phyloP scores from a whole-genome alignment of 2,329 filamentous ascomycete species.

The Colletotrichum sp. region DNA sequence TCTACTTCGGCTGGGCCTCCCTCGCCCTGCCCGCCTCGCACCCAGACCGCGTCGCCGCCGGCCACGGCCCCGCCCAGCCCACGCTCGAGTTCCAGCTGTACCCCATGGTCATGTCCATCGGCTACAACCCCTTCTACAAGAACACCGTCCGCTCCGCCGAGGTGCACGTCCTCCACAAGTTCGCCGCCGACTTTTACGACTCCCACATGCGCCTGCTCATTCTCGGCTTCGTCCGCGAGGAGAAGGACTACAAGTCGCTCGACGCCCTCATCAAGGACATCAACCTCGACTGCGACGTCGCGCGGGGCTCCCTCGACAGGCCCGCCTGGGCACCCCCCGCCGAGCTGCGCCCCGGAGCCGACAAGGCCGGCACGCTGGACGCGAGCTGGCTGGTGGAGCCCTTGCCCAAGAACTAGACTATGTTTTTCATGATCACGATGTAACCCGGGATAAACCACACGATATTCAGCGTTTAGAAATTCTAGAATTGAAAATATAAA shows the following conservation, averaged over 20 bases:
- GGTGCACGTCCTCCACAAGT: constrained; percentile 85
- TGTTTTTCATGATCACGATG: not conserved
- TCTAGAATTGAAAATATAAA: not conserved
- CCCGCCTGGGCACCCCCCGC: constrained; percentile 59
- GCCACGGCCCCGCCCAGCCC: constrained; percentile 27
- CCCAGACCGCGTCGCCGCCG: constrained; percentile 39
- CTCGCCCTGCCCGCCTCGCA: constrained; percentile 63
- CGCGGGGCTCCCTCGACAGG: constrained; percentile 73
- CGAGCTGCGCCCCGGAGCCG: constrained; percentile 26
- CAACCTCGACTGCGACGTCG: constrained; percentile 84
- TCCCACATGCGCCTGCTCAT: constrained; percentile 80
- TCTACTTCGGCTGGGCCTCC: constrained; percentile 93
- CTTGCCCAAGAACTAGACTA: not conserved
- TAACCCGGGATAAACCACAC: constrained; percentile 10
- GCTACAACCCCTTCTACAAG: constrained; percentile 97
- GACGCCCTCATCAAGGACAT: constrained; percentile 91
- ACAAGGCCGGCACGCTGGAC: constrained; percentile 36
- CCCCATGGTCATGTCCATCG: constrained; percentile 92
- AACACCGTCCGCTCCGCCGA: constrained; percentile 87
- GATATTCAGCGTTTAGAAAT: not conserved
- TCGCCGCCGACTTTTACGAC: constrained; percentile 84
- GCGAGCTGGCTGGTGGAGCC: constrained; percentile 43
- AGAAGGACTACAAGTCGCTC: constrained; percentile 84
- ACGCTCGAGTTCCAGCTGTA: constrained; percentile 53
- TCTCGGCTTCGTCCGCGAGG: constrained; percentile 86